Conservation (phyloP, 495 filamentous ascomycete species). For the Usnea hakonensis region DNA sequence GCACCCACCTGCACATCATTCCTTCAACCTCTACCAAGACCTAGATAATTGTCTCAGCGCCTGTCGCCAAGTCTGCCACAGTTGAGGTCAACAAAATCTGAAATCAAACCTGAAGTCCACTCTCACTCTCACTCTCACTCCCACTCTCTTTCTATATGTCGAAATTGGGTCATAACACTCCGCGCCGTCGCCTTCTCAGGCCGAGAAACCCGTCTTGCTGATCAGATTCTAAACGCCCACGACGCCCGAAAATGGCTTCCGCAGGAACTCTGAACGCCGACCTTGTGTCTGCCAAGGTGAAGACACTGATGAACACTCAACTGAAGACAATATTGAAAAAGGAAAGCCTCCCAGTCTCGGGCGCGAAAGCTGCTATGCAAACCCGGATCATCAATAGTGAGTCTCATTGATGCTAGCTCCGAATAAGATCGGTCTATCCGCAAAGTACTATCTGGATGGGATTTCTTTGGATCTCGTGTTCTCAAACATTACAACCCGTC, state of each 20-base stretch:
- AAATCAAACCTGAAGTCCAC: neutral
- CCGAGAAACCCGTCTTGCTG: neutral
- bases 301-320: slow-evolving; percentile 58
- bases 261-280: slow-evolving; percentile 16
- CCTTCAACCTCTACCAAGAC: neutral
- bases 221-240: neutral
- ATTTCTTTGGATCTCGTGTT: neutral
- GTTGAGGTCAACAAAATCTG: neutral
- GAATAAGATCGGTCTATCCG: neutral
- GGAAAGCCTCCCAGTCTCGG: slow-evolving; percentile 63
- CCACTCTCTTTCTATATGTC: neutral
- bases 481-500: neutral
- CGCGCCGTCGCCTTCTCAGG: slow-evolving; percentile 3
- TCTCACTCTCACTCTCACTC: neutral
- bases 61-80: neutral
- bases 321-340: slow-evolving; percentile 65
- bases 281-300: slow-evolving; percentile 40
- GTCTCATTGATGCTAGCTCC: slow-evolving; percentile 27
- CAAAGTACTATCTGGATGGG: neutral
- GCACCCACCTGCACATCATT: neutral
- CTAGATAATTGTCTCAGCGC: neutral
- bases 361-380: slow-evolving; percentile 75
- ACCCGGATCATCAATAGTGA: slow-evolving; percentile 65
- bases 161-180: neutral
- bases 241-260: slow-evolving; percentile 5